Conservation (phyloP, 2,329 filamentous ascomycete species). For the Mycosphaerella sp. region DNA sequence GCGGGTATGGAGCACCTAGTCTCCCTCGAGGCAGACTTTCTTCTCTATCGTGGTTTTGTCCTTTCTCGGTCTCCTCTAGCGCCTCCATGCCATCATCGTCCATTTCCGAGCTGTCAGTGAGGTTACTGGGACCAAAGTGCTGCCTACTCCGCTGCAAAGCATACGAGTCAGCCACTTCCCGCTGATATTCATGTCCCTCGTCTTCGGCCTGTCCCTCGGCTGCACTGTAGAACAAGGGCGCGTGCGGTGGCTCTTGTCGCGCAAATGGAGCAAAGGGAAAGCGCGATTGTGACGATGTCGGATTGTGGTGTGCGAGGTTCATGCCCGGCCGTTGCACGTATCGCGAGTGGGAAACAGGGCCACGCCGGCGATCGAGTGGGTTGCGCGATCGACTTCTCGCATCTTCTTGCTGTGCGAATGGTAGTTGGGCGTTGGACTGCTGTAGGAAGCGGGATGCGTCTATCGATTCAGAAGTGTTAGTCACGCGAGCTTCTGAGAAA, state of each 20-base stretch:
- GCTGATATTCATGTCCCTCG: conserved; percentile 44
- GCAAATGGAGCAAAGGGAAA: conserved; percentile 77
- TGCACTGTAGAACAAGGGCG: conserved; percentile 89
- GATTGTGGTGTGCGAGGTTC: conserved; percentile 67
- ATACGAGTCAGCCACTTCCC: conserved; percentile 90
- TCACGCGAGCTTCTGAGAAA: conserved; percentile 37
- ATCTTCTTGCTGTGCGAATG: conserved; percentile 52
- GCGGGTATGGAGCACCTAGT: conserved; percentile 33
- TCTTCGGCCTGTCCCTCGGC: conserved; percentile 83
- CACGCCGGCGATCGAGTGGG: conserved; percentile 44
- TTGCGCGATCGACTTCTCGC: conserved; percentile 40
- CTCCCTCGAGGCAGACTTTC: conserved; percentile 36
- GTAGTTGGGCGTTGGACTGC: conserved; percentile 89
- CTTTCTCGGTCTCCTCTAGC: conserved; percentile 38
- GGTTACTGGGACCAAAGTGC: conserved; percentile 74
- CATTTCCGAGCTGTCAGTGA: conserved; percentile 79
- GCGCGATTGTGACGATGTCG: conserved; percentile 62
- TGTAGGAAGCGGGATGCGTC: conserved; percentile 96
- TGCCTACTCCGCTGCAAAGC: conserved; percentile 83
- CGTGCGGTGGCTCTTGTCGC: conserved; percentile 59
- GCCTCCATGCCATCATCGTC: conserved; percentile 55
- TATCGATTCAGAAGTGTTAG: conserved; percentile 42
- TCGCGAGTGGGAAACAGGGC: conserved; percentile 39
- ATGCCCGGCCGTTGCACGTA: conserved; percentile 46
- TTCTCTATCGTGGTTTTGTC: conserved; percentile 35